phyloP scores from a whole-genome alignment of 441 rosid species.

The Jatropha podagrica region DNA sequence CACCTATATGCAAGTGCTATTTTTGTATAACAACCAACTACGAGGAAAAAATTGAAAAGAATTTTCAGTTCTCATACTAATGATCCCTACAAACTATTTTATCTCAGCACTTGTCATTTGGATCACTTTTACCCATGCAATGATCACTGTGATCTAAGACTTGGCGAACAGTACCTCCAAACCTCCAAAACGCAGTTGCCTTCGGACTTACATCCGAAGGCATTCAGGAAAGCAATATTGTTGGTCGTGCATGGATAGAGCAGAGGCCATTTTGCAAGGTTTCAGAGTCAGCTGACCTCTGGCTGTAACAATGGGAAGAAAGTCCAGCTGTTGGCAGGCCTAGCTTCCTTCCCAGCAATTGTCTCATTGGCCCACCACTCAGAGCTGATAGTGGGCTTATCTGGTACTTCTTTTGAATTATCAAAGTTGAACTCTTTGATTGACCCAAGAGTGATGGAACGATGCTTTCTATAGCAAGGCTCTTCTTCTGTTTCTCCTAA shows the following conservation, averaged over 20 bases:
- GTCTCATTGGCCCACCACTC: constrained; percentile 87
- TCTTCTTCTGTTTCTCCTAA: constrained; percentile 54
- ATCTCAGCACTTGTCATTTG: constrained; percentile 15
- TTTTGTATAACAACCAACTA: constrained; percentile 26
- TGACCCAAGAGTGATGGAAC: constrained; percentile 75
- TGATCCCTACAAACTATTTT: constrained; percentile 30
- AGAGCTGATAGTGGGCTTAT: constrained; percentile 46
- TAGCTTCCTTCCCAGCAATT: constrained; percentile 62
- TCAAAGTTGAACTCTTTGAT: constrained; percentile 90
- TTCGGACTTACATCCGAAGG: constrained; percentile 34
- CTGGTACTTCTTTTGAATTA: constrained; percentile 57
- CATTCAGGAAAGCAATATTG: constrained; percentile 16
- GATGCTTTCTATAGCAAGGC: constrained; percentile 52
- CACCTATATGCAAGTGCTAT: constrained; percentile 27
- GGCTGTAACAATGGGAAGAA: constrained; percentile 91
- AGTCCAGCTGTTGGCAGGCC: constrained; percentile 66
- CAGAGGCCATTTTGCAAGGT: constrained; percentile 11
- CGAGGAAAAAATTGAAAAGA: constrained; percentile 29
- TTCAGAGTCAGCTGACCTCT: constrained; percentile 58
- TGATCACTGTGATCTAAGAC: constrained; percentile 18
- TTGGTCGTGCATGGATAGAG: constrained; percentile 6
- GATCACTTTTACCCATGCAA: constrained; percentile 18
- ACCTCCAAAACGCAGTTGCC: constrained; percentile 20
- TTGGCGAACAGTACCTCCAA: constrained; percentile 13
- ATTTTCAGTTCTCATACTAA: constrained; percentile 31